Evolutionary conservation across 2,329 filamentous ascomycete species (phyloP).

Genomic region (Trichocomaceae sp.): DNA sequence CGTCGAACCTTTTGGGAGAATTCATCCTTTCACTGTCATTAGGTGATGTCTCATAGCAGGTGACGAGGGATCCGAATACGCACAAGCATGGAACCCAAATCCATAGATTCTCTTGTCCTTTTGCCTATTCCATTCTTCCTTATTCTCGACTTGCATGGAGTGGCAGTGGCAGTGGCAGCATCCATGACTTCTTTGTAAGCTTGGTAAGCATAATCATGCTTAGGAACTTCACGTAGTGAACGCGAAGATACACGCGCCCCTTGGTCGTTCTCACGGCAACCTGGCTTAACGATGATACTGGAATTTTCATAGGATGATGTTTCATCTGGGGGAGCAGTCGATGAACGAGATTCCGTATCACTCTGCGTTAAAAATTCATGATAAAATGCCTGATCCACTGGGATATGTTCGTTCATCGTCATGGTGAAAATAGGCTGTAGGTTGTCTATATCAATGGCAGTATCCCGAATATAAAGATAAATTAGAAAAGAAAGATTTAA

Average conservation of each 20-base stretch:
- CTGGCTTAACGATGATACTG: no score
- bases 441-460: neutral
- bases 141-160: neutral
- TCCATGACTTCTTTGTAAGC: neutral
- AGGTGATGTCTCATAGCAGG: no score
- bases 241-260: neutral
- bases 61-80: no score
- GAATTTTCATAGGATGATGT: no score
- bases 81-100: no score
- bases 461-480: no score
- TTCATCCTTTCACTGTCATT: no score
- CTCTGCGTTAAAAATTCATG: neutral
- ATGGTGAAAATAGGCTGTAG: neutral
- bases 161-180: neutral
- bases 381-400: neutral
- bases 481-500: no score
- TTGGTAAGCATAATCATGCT: constrained; percentile 2
- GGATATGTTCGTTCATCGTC: neutral
- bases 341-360: no score
- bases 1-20: neutral
- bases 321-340: no score
- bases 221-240: neutral
- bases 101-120: no score
- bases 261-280: neutral
- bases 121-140: neutral